Conservation (phyloP, 164 flowering plant species). For the Berberis vulgaris region DNA sequence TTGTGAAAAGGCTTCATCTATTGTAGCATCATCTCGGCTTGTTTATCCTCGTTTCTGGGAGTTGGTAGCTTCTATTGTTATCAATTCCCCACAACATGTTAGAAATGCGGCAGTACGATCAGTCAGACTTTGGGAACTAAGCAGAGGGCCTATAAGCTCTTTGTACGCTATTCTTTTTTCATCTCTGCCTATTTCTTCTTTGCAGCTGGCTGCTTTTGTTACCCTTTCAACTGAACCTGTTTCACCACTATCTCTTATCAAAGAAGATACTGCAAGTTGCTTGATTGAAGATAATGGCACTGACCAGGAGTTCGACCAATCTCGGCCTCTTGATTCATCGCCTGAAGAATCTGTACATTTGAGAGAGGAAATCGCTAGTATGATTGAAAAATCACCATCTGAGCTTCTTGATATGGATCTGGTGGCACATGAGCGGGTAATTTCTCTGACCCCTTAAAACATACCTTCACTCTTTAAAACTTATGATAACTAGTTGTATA, state of each 20-base stretch:
- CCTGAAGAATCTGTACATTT: constrained; percentile 36
- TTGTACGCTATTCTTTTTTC: constrained; percentile 84
- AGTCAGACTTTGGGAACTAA: constrained; percentile 78
- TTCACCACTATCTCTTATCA: constrained; percentile 35
- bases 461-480: no score
- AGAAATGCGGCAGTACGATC: constrained; percentile 65
- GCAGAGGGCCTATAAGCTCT: constrained; percentile 71
- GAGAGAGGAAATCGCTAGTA: constrained; percentile 61
- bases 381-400: constrained; percentile 48
- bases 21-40: constrained; percentile 49
- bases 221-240: constrained; percentile 67
- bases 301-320: constrained; percentile 20
- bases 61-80: constrained; percentile 53
- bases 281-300: constrained; percentile 13
- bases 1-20: constrained; percentile 39
- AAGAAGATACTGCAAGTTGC: constrained; percentile 19
- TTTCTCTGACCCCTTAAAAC: constrained; percentile 3
- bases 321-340: constrained; percentile 24
- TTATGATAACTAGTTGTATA: no score
- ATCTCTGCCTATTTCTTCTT: constrained; percentile 42
- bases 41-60: constrained; percentile 62
- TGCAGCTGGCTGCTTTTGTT: constrained; percentile 73
- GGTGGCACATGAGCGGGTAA: constrained; percentile 48
- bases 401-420: constrained; percentile 56
- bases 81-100: constrained; percentile 47